phyloP scores from a whole-genome alignment of 345 rosid species.

The Brassica juncea region DNA sequence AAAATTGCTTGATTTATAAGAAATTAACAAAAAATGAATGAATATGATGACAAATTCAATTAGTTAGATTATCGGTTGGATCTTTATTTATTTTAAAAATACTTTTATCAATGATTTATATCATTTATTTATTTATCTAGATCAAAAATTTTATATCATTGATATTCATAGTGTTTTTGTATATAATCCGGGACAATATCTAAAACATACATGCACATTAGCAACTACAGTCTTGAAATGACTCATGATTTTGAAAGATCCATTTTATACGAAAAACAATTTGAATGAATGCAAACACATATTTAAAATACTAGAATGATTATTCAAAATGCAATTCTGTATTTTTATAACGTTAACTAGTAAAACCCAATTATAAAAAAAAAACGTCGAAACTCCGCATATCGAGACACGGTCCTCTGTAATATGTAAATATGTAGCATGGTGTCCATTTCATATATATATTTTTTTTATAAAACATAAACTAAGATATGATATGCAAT shows the following conservation, averaged over 20 bases:
- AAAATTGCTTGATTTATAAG: slow-evolving; percentile 6
- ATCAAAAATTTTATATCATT: background rate
- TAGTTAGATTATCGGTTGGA: background rate
- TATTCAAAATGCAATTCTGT: background rate
- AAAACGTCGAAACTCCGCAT: background rate
- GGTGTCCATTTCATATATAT: slow-evolving; percentile 12
- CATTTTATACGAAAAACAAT: background rate
- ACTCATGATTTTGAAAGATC: background rate
- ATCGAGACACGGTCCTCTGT: background rate
- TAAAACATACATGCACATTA: background rate
- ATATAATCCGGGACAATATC: background rate
- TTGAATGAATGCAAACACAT: background rate
- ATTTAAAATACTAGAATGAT: background rate
- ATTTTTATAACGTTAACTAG: background rate
- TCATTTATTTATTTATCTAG: background rate
- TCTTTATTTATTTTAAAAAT: background rate
- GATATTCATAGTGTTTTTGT: slow-evolving; percentile 6
- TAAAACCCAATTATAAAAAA: background rate
- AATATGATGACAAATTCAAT: slow-evolving; percentile 14
- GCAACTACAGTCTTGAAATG: background rate
- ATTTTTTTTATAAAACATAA: background rate
- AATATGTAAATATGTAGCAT: background rate
- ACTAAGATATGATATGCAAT: background rate
- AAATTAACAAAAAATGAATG: background rate
- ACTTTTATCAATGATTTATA: background rate